Base-by-base conservation (phyloP, 2,329 filamentous ascomycete species). In the Pseudocercospora crystallina region DNA sequence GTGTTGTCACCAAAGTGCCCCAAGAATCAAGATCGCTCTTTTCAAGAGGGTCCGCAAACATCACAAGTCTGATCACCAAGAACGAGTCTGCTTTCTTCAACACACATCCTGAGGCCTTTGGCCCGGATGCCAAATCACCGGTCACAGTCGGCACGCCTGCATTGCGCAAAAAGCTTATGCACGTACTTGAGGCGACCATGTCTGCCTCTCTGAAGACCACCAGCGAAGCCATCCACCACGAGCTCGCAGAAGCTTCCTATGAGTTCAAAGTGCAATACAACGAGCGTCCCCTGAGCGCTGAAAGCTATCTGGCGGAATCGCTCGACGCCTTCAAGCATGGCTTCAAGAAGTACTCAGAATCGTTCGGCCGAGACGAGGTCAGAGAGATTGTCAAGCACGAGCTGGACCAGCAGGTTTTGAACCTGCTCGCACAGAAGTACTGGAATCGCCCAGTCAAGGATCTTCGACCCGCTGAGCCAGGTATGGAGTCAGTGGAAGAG, bases 251-350 rank as follows among this genome's bases (percentile, higher is more conserved):
- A 71, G 91, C 94, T 2, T 92, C 89, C 0, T 99, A 99, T 66
- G 92, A 99, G 71, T 99, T 96, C 79, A 99, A 99, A 70, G 94
- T 99, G 5, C 95, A 99, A 70, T 99, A 99, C 74, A 99, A 99
- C 65, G 94, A 99, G 68, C 85, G 94, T 5, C 90, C 92, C 1
- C 77, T 99, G 32, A 96, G 90, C 43, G 94, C 94, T 2, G 94
- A 99, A 68, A 96, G 92, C 3, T 99, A 99, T 67, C 81, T 99
- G 34, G 94, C 94, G 2, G 94, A 97, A 70, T 95, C 89, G 60
- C 76, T 99, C 3, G 94, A 99, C 69, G 85, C 86, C 14, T 97
- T 99, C 80, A 99, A 99, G 73, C 95, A 97, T 70, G 89, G 90
- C 0, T 99, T 99, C 75, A 96, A 96, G 68, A 86, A 88, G 60